Percentiles rank a stretch among this genome's conserved stretches.
phyloP scores from a whole-genome alignment of 139 green algal genomes.

The Axilococcus clingmanii region DNA sequence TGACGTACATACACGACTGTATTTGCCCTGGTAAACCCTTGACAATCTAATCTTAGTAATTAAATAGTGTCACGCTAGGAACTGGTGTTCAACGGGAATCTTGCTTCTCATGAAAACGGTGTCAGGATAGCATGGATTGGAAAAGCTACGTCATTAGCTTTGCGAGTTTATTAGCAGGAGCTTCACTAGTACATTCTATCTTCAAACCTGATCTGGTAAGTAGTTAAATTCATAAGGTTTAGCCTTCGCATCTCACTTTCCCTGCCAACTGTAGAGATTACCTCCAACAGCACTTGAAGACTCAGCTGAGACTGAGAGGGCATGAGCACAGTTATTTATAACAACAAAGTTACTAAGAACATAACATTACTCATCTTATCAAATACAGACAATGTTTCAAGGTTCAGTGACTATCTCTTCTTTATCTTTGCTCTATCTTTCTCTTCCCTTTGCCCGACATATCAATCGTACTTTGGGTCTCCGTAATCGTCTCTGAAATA shows the following conservation, averaged over 20 bases:
- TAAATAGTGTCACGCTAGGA: no score
- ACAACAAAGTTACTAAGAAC: background rate
- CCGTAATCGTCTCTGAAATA: no score
- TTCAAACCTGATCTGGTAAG: constrained; percentile 67
- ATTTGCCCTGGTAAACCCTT: no score
- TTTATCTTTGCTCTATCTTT: no score
- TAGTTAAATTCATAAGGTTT: background rate
- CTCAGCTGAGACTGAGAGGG: background rate
- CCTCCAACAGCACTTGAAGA: background rate
- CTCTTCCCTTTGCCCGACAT: no score
- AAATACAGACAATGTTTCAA: background rate
- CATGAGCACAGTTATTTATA: no score
- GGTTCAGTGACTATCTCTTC: background rate
- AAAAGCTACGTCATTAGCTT: constrained; percentile 67
- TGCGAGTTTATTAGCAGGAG: constrained; percentile 60
- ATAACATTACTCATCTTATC: constrained; percentile 2
- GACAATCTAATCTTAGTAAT: no score
- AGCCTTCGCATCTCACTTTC: background rate
- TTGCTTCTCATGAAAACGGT: no score
- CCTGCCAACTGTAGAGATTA: background rate
- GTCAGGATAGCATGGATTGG: no score
- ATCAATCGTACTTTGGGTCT: no score
- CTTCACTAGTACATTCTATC: constrained; percentile 68
- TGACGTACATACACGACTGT: no score
- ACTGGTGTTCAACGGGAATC: no score